Conservation (phyloP, 257 asterid species). For the Thymus quinquecostatus region DNA sequence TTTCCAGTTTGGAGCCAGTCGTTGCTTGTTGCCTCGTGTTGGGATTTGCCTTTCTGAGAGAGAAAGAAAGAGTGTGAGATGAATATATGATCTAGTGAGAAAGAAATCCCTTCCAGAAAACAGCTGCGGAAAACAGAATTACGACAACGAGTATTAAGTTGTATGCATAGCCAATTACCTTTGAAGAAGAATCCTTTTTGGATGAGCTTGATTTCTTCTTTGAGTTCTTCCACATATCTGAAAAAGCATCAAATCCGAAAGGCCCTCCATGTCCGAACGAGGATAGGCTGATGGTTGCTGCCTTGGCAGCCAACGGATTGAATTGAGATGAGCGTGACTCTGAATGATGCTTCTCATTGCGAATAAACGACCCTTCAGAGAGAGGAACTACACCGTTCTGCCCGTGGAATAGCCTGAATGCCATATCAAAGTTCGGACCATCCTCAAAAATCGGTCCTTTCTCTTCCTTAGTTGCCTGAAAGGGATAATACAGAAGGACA, state of each 20-base stretch:
- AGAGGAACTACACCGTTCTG: constrained; percentile 97
- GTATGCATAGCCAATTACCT: constrained; percentile 47
- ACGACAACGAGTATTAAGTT: background rate
- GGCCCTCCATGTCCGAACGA: constrained; percentile 85
- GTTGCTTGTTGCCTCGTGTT: constrained; percentile 77
- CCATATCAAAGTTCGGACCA: constrained; percentile 86
- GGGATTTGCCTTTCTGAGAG: constrained; percentile 60
- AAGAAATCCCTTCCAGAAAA: background rate
- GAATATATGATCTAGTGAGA: background rate
- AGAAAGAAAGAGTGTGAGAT: background rate
- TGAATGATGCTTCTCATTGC: constrained; percentile 46
- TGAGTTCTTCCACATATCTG: constrained; percentile 64
- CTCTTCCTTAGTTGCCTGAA: constrained; percentile 51
- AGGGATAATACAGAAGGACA: background rate
- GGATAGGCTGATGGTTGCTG: constrained; percentile 93
- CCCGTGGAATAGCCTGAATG: constrained; percentile 93
- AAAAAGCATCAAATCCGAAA: constrained; percentile 82
- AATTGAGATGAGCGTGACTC: constrained; percentile 60
- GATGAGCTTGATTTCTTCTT: constrained; percentile 62
- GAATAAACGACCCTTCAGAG: constrained; percentile 51
- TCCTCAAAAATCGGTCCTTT: constrained; percentile 97
- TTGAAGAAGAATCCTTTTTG: constrained; percentile 62
- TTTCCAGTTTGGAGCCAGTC: constrained; percentile 88
- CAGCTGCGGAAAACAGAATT: background rate
- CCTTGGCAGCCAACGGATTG: constrained; percentile 93